phyloP scores from a whole-genome alignment of 2,329 filamentous ascomycete species.

The Aspergillus niger region DNA sequence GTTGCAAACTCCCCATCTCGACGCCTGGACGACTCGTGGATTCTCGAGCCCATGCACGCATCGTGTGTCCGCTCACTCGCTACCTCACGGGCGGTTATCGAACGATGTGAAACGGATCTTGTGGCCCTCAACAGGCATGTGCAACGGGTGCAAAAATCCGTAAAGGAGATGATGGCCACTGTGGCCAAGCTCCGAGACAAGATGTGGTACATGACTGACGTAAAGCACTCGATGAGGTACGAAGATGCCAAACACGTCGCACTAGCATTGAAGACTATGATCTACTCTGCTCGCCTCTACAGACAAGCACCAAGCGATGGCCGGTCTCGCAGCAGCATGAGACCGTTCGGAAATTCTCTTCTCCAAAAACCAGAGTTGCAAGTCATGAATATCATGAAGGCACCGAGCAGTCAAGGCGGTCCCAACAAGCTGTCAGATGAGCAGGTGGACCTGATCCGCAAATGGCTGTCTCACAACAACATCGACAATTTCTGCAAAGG shows the following conservation, averaged over 20 bases:
- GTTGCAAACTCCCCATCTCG: constrained; percentile 53
- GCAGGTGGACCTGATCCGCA: constrained; percentile 79
- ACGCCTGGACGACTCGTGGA: constrained; percentile 67
- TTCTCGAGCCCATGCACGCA: constrained; percentile 69
- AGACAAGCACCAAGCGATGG: constrained; percentile 33
- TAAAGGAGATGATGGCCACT: constrained; percentile 73
- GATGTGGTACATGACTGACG: constrained; percentile 98
- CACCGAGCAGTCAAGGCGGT: constrained; percentile 78
- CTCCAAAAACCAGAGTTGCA: constrained; percentile 81
- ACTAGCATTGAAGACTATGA: constrained; percentile 88
- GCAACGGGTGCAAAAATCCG: constrained; percentile 71
- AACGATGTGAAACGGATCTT: constrained; percentile 51
- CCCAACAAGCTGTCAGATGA: constrained; percentile 96
- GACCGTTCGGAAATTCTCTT: constrained; percentile 58
- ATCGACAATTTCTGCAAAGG: constrained; percentile 94
- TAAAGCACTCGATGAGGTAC: constrained; percentile 85
- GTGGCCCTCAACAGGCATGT: constrained; percentile 82
- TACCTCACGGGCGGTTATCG: constrained; percentile 36
- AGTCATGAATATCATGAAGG: constrained; percentile 83
- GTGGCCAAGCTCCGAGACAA: constrained; percentile 82
- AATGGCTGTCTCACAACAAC: constrained; percentile 78
- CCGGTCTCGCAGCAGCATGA: constrained; percentile 46
- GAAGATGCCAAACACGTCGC: constrained; percentile 85
- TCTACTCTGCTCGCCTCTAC: constrained; percentile 49
- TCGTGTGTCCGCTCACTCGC: constrained; percentile 49